These are phyloP conservation scores for Rhodofomes roseus DNA, from an alignment of 1,284 basidiomycete genomes.

Conservation along the genomic window DNA sequence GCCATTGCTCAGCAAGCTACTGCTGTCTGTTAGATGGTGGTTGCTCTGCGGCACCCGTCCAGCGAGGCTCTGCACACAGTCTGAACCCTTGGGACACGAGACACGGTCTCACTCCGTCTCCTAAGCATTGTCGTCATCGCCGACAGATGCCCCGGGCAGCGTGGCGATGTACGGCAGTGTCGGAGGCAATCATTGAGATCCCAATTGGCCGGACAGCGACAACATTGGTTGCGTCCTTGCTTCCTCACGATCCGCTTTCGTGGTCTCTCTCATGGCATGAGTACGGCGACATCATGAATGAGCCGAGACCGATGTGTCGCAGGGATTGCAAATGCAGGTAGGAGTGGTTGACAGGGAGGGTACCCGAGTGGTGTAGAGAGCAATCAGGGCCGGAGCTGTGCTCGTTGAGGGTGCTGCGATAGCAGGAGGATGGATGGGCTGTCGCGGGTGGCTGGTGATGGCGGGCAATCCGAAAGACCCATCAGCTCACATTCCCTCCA, in stretches of 20 bases:
- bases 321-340: constrained; percentile 14
- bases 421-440: constrained; percentile 25
- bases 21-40: constrained; percentile 12
- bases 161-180: constrained; percentile 28
- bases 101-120: constrained; percentile 8
- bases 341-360: constrained; percentile 22
- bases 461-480: constrained; percentile 13
- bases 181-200: constrained; percentile 19
- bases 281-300: constrained; percentile 10
- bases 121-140: constrained; percentile 18
- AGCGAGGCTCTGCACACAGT: constrained; percentile 5
- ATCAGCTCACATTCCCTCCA: constrained; percentile 41
- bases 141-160: constrained; percentile 21
- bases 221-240: constrained; percentile 12
- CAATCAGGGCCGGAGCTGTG: constrained; percentile 18
- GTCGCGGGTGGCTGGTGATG: constrained; percentile 17
- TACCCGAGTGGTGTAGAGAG: constrained; percentile 28
- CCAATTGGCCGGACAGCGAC: constrained; percentile 11
- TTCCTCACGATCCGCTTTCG: constrained; percentile 11
- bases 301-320: background rate
- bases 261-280: too few species aligned
- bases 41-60: background rate
- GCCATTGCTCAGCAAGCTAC: constrained; percentile 15
- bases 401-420: constrained; percentile 22
- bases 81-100: constrained; percentile 6